Conservation (phyloP, 225 moss, liverwort and hornwort species). For the Ulota crispa region DNA sequence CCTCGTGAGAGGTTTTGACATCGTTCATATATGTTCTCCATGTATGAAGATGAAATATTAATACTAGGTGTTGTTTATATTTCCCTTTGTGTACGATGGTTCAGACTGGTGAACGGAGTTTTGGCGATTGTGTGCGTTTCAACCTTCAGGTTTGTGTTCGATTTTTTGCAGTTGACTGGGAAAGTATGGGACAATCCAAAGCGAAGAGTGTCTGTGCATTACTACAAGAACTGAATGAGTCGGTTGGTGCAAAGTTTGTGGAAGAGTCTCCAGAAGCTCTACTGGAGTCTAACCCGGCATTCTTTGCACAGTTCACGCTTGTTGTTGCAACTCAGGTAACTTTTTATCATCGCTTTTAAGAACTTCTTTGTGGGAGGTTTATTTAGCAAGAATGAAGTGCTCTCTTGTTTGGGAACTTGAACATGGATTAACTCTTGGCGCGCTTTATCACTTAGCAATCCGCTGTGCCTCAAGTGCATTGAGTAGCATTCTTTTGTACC, state of each 20-base stretch:
- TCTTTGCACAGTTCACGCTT: conserved; percentile 87
- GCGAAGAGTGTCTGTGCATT: conserved; percentile 82
- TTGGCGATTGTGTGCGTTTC: conserved; percentile 4
- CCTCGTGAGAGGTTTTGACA: not conserved
- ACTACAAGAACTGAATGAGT: conserved; percentile 91
- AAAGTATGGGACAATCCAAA: conserved; percentile 80
- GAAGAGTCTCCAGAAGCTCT: conserved; percentile 81
- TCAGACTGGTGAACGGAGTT: not conserved
- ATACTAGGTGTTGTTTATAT: not conserved
- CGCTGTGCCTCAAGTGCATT: not conserved
- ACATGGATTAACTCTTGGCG: not conserved
- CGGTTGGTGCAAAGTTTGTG: conserved; percentile 81
- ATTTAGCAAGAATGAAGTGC: not conserved
- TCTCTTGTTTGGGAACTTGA: not conserved
- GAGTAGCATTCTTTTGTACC: not conserved
- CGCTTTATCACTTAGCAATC: not conserved
- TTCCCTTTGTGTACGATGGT: not conserved
- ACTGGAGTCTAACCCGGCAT: conserved; percentile 79
- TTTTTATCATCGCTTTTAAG: not conserved
- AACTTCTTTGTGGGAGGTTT: not conserved
- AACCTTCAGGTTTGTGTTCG: conserved; percentile 13
- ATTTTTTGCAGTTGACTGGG: conserved; percentile 77
- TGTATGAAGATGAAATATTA: not conserved
- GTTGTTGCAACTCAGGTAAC: conserved; percentile 98
- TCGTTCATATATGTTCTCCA: not conserved